Evolutionary conservation across 192 early-diverging fungal species (phyloP), one percentile per base, ranked within the genome.

Genomic region (Phycomyces blakesleeanus): DNA sequence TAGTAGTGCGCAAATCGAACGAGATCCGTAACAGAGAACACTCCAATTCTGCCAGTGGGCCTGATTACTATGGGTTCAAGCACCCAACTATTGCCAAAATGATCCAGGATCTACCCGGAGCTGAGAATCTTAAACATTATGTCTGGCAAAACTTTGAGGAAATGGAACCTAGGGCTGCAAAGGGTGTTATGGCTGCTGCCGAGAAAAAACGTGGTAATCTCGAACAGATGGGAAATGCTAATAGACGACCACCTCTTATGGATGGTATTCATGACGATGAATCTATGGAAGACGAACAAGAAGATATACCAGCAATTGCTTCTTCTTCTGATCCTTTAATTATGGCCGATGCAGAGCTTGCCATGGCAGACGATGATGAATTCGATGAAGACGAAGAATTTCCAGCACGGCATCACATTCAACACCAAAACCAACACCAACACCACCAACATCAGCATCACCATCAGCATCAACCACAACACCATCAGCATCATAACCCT

Each of bases 31-130:
- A 88, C 25, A 83, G 87, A 8, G 88, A 93, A 34, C 86, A 89
- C 50, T 86, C 86, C 10, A 91, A 90, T 67, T 91, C 89, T 26
- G 90, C 89, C 0, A 88, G 85, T 9, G 93, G 94, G 9, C 93
- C 93, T 5, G 94, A 97, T 60, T 93, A 91, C 63, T 97, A 90
- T 78, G 94, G 94, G 0, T 90, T 97, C 54, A 86, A 91, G 14
- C 86, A 92, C 51, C 89, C 89, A 3, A 93, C 91, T 11, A 89
- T 97, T 53, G 80, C 83, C 8, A 90, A 87, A 61, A 80, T 93
- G 80, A 89, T 97, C 18, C 94, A 97, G 66, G 92, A 92, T 59
- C 73, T 97, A 24, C 93, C 91, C 0, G 83, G 85, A 22, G 89
- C 86, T 1, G 73, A 81, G 3, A 71, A 77, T 58, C 93, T 93